Conservation (phyloP, 331 rosid genomes). For the Saraca asoca region DNA sequence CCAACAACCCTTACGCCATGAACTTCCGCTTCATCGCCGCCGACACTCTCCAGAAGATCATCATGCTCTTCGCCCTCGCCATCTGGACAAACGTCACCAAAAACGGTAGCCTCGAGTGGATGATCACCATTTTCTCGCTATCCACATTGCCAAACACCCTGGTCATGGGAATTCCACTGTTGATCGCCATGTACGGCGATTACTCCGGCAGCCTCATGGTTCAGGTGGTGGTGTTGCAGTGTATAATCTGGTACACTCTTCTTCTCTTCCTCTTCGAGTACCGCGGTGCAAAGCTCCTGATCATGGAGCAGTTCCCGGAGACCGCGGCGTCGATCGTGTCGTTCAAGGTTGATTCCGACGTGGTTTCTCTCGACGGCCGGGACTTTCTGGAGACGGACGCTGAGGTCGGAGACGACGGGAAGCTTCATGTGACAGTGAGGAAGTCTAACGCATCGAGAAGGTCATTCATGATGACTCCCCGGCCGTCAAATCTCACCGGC, state of each 20-base stretch:
- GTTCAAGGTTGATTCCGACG: constrained; percentile 92
- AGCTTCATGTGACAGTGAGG: constrained; percentile 87
- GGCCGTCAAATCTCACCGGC: constrained; percentile 90
- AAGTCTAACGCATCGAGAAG: constrained; percentile 81
- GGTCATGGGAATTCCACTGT: constrained; percentile 88
- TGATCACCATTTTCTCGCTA: constrained; percentile 89
- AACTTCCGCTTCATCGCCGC: constrained; percentile 71
- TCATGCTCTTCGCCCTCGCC: constrained; percentile 55
- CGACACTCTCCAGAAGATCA: constrained; percentile 63
- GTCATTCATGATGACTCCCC: constrained; percentile 75
- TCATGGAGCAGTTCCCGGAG: constrained; percentile 96
- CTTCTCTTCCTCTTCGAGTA: constrained; percentile 85
- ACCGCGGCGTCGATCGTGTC: constrained; percentile 96
- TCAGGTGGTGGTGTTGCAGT: constrained; percentile 87
- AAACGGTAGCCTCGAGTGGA: constrained; percentile 87
- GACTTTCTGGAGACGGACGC: constrained; percentile 93
- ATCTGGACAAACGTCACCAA: constrained; percentile 68
- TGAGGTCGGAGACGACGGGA: constrained; percentile 86
- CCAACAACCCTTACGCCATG: constrained; percentile 66
- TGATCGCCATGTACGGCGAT: constrained; percentile 77
- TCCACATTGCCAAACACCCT: constrained; percentile 92
- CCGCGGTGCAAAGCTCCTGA: constrained; percentile 83
- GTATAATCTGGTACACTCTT: constrained; percentile 91
- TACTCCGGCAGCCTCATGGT: constrained; percentile 77
- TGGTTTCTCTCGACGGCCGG: constrained; percentile 80